Conservation (phyloP, 148 eudicot genomes). For the Dianthus caryophyllus region DNA sequence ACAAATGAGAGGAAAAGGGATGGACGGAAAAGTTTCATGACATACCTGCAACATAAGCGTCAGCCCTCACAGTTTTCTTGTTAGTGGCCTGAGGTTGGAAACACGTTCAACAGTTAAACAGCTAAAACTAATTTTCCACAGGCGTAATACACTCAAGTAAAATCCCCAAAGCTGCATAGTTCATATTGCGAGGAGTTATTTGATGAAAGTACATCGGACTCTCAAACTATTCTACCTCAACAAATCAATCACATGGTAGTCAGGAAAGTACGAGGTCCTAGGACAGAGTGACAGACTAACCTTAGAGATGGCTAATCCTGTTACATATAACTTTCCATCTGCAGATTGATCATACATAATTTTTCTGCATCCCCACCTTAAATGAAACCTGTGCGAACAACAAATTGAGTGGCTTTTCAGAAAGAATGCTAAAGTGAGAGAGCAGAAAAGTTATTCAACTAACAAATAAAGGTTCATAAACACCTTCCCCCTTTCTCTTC, state of each 20-base stretch:
- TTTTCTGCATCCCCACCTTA: constrained; percentile 99
- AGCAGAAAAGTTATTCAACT: not conserved
- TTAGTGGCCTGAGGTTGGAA: constrained; percentile 72
- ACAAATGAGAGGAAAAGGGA: not conserved
- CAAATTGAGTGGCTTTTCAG: not conserved
- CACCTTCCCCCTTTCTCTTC: constrained; percentile 92
- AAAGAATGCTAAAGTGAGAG: not conserved
- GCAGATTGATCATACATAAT: constrained; percentile 65
- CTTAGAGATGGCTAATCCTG: constrained; percentile 87
- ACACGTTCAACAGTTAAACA: not conserved
- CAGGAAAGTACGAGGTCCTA: too few relatives aligned
- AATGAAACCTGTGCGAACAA: constrained; percentile 61
- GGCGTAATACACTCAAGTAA: not conserved
- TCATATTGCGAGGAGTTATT: not conserved
- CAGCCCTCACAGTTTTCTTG: constrained; percentile 82
- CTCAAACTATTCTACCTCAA: not conserved
- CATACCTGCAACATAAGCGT: constrained; percentile 96
- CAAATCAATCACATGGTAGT: too few relatives aligned
- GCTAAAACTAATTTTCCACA: not conserved
- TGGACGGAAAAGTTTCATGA: not conserved
- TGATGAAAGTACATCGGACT: not conserved
- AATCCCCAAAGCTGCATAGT: not conserved
- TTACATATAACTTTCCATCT: constrained; percentile 67
- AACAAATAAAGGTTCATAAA: not conserved
- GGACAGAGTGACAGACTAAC: constrained; percentile 25